Conservation (phyloP, 2,329 filamentous ascomycete genomes). For the Phyllosticta capitalensis region DNA sequence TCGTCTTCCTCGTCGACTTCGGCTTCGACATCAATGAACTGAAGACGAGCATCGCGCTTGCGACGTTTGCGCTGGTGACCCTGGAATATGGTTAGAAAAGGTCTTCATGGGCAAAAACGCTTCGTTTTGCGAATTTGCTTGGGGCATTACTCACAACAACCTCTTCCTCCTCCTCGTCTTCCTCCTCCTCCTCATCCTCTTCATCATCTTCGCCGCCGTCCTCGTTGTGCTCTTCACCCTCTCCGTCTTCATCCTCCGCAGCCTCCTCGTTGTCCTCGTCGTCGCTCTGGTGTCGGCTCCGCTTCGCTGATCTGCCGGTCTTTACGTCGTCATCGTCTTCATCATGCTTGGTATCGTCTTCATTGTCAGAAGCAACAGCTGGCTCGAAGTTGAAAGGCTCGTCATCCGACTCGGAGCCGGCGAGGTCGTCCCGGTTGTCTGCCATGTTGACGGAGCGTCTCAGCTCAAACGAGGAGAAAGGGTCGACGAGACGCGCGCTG, state of each 20-base stretch:
- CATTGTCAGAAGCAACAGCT: constrained; percentile 48
- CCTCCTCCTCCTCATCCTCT: constrained; percentile 40
- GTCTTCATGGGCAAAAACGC: constrained; percentile 14
- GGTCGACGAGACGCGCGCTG: neutral
- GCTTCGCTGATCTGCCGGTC: constrained; percentile 12
- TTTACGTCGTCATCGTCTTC: constrained; percentile 32
- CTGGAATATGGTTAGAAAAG: constrained; percentile 25
- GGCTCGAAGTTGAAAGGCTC: constrained; percentile 85
- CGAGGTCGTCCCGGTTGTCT: constrained; percentile 7
- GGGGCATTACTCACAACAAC: constrained; percentile 18
- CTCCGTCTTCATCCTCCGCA: constrained; percentile 21
- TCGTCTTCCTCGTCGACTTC: constrained; percentile 94
- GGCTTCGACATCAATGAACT: constrained; percentile 95
- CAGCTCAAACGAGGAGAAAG: neutral
- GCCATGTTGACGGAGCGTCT: neutral
- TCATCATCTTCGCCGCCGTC: constrained; percentile 31
- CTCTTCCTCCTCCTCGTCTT: constrained; percentile 43
- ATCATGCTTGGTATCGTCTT: constrained; percentile 39
- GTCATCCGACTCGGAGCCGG: constrained; percentile 56
- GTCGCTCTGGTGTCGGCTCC: constrained; percentile 27
- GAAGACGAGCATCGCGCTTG: constrained; percentile 63
- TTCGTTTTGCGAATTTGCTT: constrained; percentile 31
- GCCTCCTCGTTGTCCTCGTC: constrained; percentile 23
- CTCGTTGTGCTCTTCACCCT: constrained; percentile 30
- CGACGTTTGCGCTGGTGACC: constrained; percentile 70